Conservation (phyloP, 2,329 filamentous ascomycete species). For the Aspergillus costaricaensis region DNA sequence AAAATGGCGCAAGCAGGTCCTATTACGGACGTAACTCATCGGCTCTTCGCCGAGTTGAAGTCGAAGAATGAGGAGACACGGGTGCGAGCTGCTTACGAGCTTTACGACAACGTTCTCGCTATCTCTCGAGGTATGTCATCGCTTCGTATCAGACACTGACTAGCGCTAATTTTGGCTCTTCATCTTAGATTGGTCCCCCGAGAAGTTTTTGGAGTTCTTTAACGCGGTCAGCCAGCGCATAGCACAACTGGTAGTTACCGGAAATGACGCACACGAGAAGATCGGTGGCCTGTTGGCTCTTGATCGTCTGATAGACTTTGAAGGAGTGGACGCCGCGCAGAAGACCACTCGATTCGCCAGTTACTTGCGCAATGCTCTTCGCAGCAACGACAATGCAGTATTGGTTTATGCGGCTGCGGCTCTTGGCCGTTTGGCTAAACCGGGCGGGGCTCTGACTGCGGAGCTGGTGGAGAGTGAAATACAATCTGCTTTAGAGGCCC, state of each 20-base stretch:
- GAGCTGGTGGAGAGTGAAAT: conserved; percentile 97
- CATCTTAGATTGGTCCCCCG: conserved; percentile 69
- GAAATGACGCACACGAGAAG: conserved; percentile 82
- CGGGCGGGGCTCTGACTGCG: conserved; percentile 89
- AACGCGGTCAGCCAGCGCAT: conserved; percentile 67
- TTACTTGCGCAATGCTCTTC: conserved; percentile 81
- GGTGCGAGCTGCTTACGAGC: conserved; percentile 52
- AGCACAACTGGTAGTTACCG: conserved; percentile 75
- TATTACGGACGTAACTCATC: conserved; percentile 53
- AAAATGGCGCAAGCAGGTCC: conserved; percentile 51
- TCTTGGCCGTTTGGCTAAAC: conserved; percentile 84
- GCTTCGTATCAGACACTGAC: neutral
- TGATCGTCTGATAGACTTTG: conserved; percentile 92
- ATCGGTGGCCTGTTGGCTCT: conserved; percentile 90
- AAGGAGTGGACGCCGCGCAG: conserved; percentile 86
- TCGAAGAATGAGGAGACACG: conserved; percentile 56
- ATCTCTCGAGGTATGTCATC: conserved; percentile 47
- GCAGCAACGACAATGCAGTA: conserved; percentile 86
- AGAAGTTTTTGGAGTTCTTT: conserved; percentile 74
- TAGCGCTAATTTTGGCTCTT: conserved; percentile 16
- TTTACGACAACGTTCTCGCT: conserved; percentile 49
- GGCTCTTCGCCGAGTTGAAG: conserved; percentile 59
- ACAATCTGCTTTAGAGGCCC: conserved; percentile 93
- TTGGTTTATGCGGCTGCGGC: conserved; percentile 89
- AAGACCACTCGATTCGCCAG: conserved; percentile 95